These are phyloP conservation scores for Lepiota brunneoincarnata DNA, from an alignment of 768 basidiomycete species.

Conservation along the genomic window DNA sequence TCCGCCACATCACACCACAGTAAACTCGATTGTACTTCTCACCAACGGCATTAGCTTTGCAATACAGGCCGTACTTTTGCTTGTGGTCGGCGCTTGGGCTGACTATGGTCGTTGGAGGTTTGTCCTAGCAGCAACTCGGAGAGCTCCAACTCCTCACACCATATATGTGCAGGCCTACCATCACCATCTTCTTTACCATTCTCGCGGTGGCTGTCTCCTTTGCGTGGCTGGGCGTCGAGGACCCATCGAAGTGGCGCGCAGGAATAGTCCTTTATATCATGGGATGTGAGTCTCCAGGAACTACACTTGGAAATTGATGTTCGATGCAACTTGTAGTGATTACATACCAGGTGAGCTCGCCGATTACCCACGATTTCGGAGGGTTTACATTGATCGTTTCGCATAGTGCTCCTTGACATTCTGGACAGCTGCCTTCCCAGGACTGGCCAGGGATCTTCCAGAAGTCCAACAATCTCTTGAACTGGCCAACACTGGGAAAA, in stretches of 20 bases:
- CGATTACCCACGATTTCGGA: neutral
- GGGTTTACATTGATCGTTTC: neutral
- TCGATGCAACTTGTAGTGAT: conserved; percentile 44
- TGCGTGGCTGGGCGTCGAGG: conserved; percentile 74
- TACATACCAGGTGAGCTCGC: conserved; percentile 56
- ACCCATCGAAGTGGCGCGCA: conserved; percentile 60
- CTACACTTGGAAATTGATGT: neutral
- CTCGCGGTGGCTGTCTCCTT: conserved; percentile 67
- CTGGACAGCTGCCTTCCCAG: conserved; percentile 84
- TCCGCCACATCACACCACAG: conserved; percentile 28
- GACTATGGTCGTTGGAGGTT: conserved; percentile 83
- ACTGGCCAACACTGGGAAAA: conserved; percentile 37
- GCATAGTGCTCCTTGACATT: conserved; percentile 66
- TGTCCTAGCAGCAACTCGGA: neutral
- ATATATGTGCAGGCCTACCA: conserved; percentile 54
- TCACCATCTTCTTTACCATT: conserved; percentile 72
- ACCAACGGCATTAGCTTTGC: conserved; percentile 82
- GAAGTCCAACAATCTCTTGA: conserved; percentile 56
- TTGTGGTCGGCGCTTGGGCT: conserved; percentile 74
- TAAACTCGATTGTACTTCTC: conserved; percentile 75
- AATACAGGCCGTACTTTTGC: conserved; percentile 64
- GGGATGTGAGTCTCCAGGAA: conserved; percentile 43
- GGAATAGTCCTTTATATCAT: conserved; percentile 63
- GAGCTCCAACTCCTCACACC: neutral
- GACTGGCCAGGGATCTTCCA: conserved; percentile 66